Evolutionary conservation across 257 asterid species (phyloP), one percentile per base, ranked within the genome.

Genomic region (Cruciata laevipes): DNA sequence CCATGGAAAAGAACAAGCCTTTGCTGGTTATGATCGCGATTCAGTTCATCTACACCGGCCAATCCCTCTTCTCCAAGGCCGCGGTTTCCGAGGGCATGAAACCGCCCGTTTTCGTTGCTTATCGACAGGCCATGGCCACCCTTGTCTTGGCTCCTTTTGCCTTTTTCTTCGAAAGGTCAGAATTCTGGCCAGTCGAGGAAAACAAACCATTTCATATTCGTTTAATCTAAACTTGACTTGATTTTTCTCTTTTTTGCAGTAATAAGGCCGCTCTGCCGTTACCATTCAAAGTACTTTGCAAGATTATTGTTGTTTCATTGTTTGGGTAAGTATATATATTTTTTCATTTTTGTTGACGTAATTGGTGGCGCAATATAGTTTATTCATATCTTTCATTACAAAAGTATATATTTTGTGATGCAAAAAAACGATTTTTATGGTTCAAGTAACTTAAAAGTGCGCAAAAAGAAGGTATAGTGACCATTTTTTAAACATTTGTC

Each of bases 31-130:
- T 87, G 86, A 35, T 87, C 33, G 31, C 73, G 3, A 68, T 76
- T 20, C 94, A 86, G 70, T 66, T 84, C 24, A 66, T 78, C 31
- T 78, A 74, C 32, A 77, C 90, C 13, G 95, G 84, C 63, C 78
- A 82, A 83, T 75, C 82, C 12, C 62, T 87, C 63, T 76, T 87
- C 32, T 80, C 86, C 18, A 84, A 87, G 68, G 85, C 90, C 0
- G 84, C 95, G 11, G 77, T 87, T 12, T 66, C 88, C 63, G 66
- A 74, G 27, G 90, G 95, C 42, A 82, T 83, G 85, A 87, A 84
- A 42, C 86, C 95, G 75, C 71, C 80, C 1, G 44, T 87, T 14
- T 87, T 87, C 49, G 87, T 80, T 16, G 73, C 77, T 21, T 87
- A 87, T 63, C 73, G 87, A 33, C 95, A 84, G 70, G 91, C 84